A percentile compares a stretch with the other conserved stretches of the same genome.
phyloP scores from a whole-genome alignment of 306 rosid species.

The Trifolium fragiferum region DNA sequence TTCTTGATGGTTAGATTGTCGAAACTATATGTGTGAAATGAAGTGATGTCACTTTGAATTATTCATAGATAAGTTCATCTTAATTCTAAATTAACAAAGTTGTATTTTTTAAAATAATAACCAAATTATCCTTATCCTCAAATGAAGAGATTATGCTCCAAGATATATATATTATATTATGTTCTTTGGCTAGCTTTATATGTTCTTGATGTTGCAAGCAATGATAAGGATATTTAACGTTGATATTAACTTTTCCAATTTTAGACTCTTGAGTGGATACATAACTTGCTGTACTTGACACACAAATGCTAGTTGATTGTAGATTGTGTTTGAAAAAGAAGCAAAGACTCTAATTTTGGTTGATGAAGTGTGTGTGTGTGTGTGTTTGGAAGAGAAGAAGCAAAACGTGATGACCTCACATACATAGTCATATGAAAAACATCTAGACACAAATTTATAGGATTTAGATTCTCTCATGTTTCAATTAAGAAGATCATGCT shows the following conservation, averaged over 20 bases:
- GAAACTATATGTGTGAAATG: neutral
- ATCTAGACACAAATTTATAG: too few relatives aligned
- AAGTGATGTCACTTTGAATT: neutral
- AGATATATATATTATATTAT: neutral
- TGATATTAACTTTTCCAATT: neutral
- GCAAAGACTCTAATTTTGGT: neutral
- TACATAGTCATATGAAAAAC: neutral
- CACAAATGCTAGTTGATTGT: neutral
- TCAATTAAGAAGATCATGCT: too few relatives aligned
- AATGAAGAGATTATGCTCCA: neutral
- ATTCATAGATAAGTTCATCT: neutral
- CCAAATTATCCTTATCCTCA: neutral
- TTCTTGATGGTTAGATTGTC: neutral
- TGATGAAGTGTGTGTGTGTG: neutral
- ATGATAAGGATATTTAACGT: neutral
- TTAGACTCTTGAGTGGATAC: neutral
- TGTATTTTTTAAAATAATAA: too few relatives aligned
- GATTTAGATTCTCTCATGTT: too few relatives aligned
- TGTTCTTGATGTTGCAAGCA: neutral
- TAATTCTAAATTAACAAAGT: neutral
- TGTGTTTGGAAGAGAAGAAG: neutral
- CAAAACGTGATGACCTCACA: slow-evolving; percentile 1
- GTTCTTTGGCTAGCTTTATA: neutral
- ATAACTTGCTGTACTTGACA: neutral
- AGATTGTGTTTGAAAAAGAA: neutral